Percentiles rank a stretch among this genome's conserved stretches.
Conservation (phyloP, 176 grass and related monocot species). For the Elaeis guineensis region DNA sequence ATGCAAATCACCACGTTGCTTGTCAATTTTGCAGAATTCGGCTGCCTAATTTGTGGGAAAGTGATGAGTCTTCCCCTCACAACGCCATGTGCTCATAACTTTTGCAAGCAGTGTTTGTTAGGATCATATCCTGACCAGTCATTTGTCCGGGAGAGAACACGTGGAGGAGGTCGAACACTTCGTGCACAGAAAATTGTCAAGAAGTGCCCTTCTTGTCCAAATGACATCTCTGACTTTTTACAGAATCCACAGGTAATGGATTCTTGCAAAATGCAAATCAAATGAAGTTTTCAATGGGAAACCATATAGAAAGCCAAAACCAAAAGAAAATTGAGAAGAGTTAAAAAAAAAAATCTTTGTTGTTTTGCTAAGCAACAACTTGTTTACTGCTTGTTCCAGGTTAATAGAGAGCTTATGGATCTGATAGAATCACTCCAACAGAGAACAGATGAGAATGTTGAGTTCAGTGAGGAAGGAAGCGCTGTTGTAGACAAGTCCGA, state of each 20-base stretch:
- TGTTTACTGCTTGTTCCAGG: slow-evolving; percentile 26
- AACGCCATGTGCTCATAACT: slow-evolving; percentile 89
- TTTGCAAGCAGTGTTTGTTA: slow-evolving; percentile 77
- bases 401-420: slow-evolving; percentile 82
- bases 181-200: slow-evolving; percentile 82
- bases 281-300: too few species aligned
- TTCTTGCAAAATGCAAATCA: too few species aligned
- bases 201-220: slow-evolving; percentile 73
- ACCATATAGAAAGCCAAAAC: too few species aligned
- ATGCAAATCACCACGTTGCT: too few species aligned
- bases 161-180: slow-evolving; percentile 53
- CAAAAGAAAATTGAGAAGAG: too few species aligned
- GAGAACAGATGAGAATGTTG: slow-evolving; percentile 39
- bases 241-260: slow-evolving; percentile 63
- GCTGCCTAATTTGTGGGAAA: slow-evolving; percentile 55
- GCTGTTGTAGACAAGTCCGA: slow-evolving; percentile 23
- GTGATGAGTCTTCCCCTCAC: slow-evolving; percentile 68
- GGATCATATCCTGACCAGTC: slow-evolving; percentile 43
- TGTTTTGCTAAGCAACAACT: too few species aligned
- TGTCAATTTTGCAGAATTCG: slow-evolving; percentile 54
- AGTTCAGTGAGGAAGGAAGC: slow-evolving; percentile 8
- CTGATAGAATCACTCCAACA: slow-evolving; percentile 46
- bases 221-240: slow-evolving; percentile 83
- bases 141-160: slow-evolving; percentile 73
- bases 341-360: too few species aligned